Evolutionary conservation across 768 basidiomycete species (phyloP), one percentile per base, ranked within the genome.

Genomic region (Leccinum arenicola): DNA sequence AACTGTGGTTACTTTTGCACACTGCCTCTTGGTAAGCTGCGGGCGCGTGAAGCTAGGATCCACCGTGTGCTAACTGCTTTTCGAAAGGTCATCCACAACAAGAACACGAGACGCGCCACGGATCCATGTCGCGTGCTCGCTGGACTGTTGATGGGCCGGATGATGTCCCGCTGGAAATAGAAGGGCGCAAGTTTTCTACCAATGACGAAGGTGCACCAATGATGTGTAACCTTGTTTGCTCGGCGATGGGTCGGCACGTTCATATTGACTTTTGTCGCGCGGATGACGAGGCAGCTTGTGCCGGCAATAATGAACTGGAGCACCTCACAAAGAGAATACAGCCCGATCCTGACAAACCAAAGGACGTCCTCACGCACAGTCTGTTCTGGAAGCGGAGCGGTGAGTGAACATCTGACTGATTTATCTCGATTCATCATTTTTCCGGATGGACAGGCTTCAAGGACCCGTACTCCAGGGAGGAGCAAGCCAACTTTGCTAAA

Each of bases 31-130:
- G 82, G 85, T 85, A 58, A 38, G 73, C 54, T 52, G n/a, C 40
- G 23, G 0, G 11, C 0, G 4, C 7, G 0, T 1, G 17, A 9
- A 25, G 1, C 11, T 4, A 3, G 4, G 1, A 33, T 10, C 10
- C 3, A 10, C 8, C 1, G 0, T 3, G 4, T 51, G 36, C 23
- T 67, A 8, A 66, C 2, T 1, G 19, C 15, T 15, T 7, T 3
- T 10, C 52, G 7, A 21, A 47, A 87, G 85, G 81, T 0, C 86
- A 87, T 57, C 57, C 82, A 1, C 84, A 87, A 57, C 76, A 79
- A 61, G 82, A 84, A 49, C 85, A 87, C 40, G 84, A 85, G 48
- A 87, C 85, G 0, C 76, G 76, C 15, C 85, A 87, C 57, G 86
- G 85, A 6, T 85, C 83, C 1, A 86, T 86, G 84, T 80, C 83